Evolutionary conservation across 192 early-diverging fungal genomes (phyloP).

Genomic region (Globomyces pollinis-pini): DNA sequence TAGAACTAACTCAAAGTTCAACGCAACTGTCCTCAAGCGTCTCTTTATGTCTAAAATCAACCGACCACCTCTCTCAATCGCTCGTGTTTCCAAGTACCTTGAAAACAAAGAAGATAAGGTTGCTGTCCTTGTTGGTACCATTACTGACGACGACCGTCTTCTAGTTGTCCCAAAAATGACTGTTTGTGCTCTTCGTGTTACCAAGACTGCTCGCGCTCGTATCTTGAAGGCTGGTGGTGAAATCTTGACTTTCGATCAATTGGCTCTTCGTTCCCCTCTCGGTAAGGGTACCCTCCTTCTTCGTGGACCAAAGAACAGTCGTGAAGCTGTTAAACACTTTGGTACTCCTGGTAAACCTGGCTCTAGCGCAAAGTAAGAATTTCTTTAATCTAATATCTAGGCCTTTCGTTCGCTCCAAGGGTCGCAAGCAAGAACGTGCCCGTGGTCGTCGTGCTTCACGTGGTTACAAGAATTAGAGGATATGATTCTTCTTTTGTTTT

Average conservation of each 20-base stretch:
- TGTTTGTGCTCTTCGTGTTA: slow-evolving; percentile 90
- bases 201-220: slow-evolving; percentile 91
- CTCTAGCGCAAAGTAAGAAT: slow-evolving; percentile 53
- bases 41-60: slow-evolving; percentile 98
- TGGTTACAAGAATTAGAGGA: slow-evolving; percentile 44
- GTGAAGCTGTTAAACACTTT: slow-evolving; percentile 99
- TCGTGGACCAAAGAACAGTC: slow-evolving; percentile 88
- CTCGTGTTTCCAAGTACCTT: slow-evolving; percentile 74
- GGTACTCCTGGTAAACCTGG: slow-evolving; percentile 73
- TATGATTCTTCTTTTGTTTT: slow-evolving; percentile 7
- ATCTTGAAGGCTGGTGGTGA: slow-evolving; percentile 99
- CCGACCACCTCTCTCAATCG: slow-evolving; percentile 90
- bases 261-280: slow-evolving; percentile 95
- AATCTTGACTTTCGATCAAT: slow-evolving; percentile 96
- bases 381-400: slow-evolving; percentile 15
- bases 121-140: slow-evolving; percentile 89
- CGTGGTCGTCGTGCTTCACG: slow-evolving; percentile 99
- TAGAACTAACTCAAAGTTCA: slow-evolving; percentile 97
- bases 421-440: slow-evolving; percentile 98
- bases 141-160: slow-evolving; percentile 94
- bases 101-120: slow-evolving; percentile 79
- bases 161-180: slow-evolving; percentile 91
- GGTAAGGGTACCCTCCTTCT: slow-evolving; percentile 92
- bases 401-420: slow-evolving; percentile 97
- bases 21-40: slow-evolving; percentile 97